phyloP scores from a whole-genome alignment of 1,284 basidiomycete species.

The Ustilago hordei region DNA sequence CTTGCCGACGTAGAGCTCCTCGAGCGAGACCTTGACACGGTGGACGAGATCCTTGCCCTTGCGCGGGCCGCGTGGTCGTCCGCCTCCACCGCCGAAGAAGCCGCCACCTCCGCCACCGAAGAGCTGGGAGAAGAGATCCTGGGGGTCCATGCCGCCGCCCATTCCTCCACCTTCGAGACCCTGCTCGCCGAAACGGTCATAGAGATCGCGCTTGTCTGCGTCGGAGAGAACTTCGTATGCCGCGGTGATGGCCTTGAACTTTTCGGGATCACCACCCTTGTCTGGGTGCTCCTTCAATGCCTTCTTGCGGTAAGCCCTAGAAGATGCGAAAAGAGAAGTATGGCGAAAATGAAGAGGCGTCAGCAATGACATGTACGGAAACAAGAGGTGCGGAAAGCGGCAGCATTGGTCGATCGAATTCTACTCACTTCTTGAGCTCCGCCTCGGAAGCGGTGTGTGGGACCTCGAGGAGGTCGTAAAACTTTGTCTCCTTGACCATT shows the following conservation, averaged over 20 bases:
- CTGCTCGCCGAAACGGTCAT: conserved; percentile 93
- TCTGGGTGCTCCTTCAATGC: conserved; percentile 79
- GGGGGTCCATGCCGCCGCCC: conserved; percentile 91
- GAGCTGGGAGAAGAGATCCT: conserved; percentile 97
- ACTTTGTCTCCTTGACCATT: conserved; percentile 61
- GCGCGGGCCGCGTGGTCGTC: conserved; percentile 82
- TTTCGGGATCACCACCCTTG: conserved; percentile 93
- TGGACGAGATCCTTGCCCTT: conserved; percentile 99
- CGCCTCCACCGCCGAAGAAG: conserved; percentile 75
- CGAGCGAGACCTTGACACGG: conserved; percentile 92
- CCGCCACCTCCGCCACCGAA: conserved; percentile 80
- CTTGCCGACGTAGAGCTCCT: conserved; percentile 99
- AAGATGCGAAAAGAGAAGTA: background rate
- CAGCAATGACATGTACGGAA: background rate
- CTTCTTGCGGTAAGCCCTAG: conserved; percentile 60
- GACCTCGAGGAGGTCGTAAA: conserved; percentile 69
- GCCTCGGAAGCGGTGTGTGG: conserved; percentile 54
- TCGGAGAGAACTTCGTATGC: conserved; percentile 97
- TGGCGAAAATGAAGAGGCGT: background rate
- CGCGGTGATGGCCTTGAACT: conserved; percentile 97
- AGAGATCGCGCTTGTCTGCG: conserved; percentile 77
- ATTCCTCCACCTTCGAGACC: conserved; percentile 78
- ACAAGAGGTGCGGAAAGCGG: background rate
- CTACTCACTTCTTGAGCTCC: conserved; percentile 68
- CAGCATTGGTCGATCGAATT: background rate